These are phyloP conservation scores for Aspergillus niger DNA, from an alignment of 2,329 filamentous ascomycete species.

Conservation along the genomic window DNA sequence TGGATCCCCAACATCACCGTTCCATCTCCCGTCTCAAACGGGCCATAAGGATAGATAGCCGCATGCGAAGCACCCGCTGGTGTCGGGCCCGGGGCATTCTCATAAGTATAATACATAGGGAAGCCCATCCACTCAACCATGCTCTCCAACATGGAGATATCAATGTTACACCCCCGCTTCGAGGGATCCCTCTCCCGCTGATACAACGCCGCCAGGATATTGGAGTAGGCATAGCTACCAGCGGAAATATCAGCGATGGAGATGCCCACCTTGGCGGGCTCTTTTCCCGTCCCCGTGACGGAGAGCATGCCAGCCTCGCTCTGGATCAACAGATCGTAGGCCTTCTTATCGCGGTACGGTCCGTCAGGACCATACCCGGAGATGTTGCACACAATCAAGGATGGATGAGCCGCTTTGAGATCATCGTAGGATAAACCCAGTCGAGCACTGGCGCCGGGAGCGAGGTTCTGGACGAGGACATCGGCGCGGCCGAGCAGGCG, in stretches of 20 bases:
- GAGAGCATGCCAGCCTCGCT: slow-evolving; percentile 57
- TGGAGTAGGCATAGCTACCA: slow-evolving; percentile 56
- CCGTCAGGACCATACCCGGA: slow-evolving; percentile 56
- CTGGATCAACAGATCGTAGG: slow-evolving; percentile 58
- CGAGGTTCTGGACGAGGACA: slow-evolving; percentile 57
- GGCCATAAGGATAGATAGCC: slow-evolving; percentile 59
- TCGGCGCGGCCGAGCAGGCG: slow-evolving; percentile 50
- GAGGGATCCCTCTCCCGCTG: slow-evolving; percentile 49
- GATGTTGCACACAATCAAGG: slow-evolving; percentile 57
- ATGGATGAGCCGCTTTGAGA: slow-evolving; percentile 45
- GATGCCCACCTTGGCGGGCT: slow-evolving; percentile 55
- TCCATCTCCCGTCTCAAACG: slow-evolving; percentile 53
- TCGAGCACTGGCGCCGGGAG: slow-evolving; percentile 52
- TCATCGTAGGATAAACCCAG: slow-evolving; percentile 52
- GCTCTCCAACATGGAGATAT: slow-evolving; percentile 61
- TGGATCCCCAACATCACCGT: slow-evolving; percentile 60
- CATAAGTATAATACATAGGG: slow-evolving; percentile 56
- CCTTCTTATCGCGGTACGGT: slow-evolving; percentile 57
- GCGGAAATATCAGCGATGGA: slow-evolving; percentile 59
- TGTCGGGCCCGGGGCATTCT: slow-evolving; percentile 47
- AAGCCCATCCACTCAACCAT: slow-evolving; percentile 64
- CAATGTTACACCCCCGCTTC: slow-evolving; percentile 52
- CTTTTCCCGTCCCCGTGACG: slow-evolving; percentile 49
- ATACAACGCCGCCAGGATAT: slow-evolving; percentile 54
- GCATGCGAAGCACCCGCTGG: slow-evolving; percentile 57